These are phyloP conservation scores for Garcia nutans DNA, from an alignment of 345 rosid genomes.

Conservation along the genomic window DNA sequence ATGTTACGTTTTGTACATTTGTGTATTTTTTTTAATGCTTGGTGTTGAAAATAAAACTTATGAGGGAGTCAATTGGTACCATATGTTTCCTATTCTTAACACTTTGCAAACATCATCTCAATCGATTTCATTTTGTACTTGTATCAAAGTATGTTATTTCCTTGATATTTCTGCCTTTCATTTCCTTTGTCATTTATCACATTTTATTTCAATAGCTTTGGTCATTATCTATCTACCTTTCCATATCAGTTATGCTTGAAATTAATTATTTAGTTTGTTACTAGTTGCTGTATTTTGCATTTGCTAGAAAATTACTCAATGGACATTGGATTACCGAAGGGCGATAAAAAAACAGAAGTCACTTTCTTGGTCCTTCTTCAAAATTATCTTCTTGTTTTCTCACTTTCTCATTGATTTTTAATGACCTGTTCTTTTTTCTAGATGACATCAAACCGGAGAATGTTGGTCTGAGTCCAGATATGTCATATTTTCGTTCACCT, in stretches of 20 bases:
- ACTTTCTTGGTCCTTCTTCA: neutral
- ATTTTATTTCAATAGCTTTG: neutral
- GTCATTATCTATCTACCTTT: neutral
- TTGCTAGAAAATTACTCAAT: neutral
- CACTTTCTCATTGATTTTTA: neutral
- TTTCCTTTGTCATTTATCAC: neutral
- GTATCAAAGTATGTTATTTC: neutral
- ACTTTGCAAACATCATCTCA: neutral
- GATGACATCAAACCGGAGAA: conserved; percentile 63
- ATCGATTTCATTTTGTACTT: neutral
- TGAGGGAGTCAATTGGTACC: neutral
- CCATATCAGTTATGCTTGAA: neutral
- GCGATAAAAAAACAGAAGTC: neutral
- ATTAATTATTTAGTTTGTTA: neutral
- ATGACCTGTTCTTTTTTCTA: conserved; percentile 24
- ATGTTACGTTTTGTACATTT: neutral
- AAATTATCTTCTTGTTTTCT: neutral
- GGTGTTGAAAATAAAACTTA: conserved; percentile 2
- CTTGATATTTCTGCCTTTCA: neutral
- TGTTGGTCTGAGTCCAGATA: conserved; percentile 53
- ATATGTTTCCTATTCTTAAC: neutral
- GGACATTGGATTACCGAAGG: neutral
- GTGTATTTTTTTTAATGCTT: neutral
- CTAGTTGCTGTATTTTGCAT: neutral
- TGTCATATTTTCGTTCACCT: conserved; percentile 43